A percentile compares a stretch with the other conserved stretches of the same genome.
phyloP scores from a whole-genome alignment of 306 rosid species.

The Lupinus albus region DNA sequence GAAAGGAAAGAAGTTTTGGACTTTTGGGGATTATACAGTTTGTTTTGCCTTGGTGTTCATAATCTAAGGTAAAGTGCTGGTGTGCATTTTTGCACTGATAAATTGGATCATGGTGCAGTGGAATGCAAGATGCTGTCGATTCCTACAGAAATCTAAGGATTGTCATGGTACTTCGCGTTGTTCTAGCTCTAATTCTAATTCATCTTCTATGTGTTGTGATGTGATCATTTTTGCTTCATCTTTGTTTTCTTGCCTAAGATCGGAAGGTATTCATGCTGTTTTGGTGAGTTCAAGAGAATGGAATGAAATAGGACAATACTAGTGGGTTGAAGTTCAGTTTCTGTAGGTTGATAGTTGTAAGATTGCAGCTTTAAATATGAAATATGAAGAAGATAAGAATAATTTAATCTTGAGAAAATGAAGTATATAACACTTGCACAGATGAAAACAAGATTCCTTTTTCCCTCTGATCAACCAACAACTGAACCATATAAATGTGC shows the following conservation, averaged over 20 bases:
- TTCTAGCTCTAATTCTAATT: conserved; percentile 8
- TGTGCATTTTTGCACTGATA: neutral
- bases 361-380: neutral
- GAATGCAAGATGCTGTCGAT: conserved; percentile 13
- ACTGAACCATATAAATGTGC: conserved; percentile 23
- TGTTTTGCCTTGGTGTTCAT: too few species aligned
- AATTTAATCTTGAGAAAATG: conserved; percentile 9
- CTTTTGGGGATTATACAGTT: too few species aligned
- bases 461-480: neutral
- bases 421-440: conserved; percentile 4
- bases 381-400: neutral
- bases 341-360: neutral
- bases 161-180: conserved; percentile 1
- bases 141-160: conserved; percentile 8
- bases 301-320: conserved; percentile 3
- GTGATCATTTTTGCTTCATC: neutral
- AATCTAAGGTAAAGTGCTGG: too few species aligned
- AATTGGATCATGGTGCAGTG: conserved; percentile 10
- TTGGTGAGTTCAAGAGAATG: neutral
- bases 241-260: conserved; percentile 28
- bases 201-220: neutral
- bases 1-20: too few species aligned
- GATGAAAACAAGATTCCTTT: neutral
- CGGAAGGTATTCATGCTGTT: neutral
- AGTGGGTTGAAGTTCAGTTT: neutral